Conservation (phyloP, 1,284 basidiomycete species). For the Heterobasidion annosum region DNA sequence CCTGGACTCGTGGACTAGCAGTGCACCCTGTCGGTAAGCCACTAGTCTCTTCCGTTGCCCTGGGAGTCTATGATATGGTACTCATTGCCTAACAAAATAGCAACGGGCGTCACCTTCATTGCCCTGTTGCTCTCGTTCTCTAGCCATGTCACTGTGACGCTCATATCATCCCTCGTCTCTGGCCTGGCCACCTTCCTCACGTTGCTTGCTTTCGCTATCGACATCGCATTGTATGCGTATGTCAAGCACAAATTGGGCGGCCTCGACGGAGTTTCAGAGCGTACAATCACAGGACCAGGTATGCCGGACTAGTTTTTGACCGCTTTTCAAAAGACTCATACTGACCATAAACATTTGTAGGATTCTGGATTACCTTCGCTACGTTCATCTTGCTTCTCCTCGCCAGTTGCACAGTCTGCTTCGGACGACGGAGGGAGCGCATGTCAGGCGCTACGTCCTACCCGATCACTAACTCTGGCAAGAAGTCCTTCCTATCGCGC, state of each 20-base stretch:
- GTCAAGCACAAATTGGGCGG: conserved; percentile 46
- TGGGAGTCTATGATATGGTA: background rate
- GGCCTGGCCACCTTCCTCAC: conserved; percentile 60
- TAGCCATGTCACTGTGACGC: conserved; percentile 45
- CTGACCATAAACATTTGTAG: conserved; percentile 21
- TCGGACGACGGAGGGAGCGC: conserved; percentile 49
- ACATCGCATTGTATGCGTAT: conserved; percentile 63
- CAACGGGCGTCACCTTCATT: conserved; percentile 51
- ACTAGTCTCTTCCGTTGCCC: background rate
- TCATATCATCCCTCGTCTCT: conserved; percentile 50
- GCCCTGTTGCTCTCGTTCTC: conserved; percentile 58
- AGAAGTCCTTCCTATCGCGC: background rate
- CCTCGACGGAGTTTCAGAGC: conserved; percentile 30
- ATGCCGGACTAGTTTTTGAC: conserved; percentile 9
- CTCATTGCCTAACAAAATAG: conserved; percentile 25
- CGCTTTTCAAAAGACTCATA: conserved; percentile 1
- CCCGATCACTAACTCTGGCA: background rate
- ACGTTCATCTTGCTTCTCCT: conserved; percentile 53
- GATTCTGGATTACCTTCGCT: conserved; percentile 71
- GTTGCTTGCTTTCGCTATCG: conserved; percentile 62
- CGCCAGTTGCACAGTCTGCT: conserved; percentile 59
- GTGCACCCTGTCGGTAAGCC: conserved; percentile 62
- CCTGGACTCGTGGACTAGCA: conserved; percentile 67
- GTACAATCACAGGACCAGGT: conserved; percentile 54
- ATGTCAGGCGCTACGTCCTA: conserved; percentile 27